Evolutionary conservation across 1,139 yeast genomes (phyloP).

Genomic region (Yamadazyma dushanensis): DNA sequence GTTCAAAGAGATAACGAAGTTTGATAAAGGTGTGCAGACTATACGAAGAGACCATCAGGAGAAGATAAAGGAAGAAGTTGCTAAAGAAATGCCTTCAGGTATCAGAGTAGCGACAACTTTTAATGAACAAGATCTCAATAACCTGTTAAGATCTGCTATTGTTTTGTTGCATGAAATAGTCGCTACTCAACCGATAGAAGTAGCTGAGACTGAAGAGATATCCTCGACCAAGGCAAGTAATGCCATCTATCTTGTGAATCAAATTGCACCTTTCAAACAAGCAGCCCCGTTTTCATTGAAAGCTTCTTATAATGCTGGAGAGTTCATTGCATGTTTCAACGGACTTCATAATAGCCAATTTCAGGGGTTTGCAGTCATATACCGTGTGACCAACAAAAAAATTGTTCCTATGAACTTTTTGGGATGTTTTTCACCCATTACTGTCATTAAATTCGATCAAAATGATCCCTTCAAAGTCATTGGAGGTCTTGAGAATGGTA

Average conservation of each 20-base stretch:
- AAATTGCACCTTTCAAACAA: constrained; percentile 6
- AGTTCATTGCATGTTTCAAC: constrained; percentile 8
- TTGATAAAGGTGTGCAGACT: constrained; percentile 35
- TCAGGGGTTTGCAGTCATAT: constrained; percentile 13
- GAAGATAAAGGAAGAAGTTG: no score
- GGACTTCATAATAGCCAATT: constrained; percentile 7
- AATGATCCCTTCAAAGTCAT: constrained; percentile 30
- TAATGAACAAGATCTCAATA: constrained; percentile 12
- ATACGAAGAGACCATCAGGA: constrained; percentile 7
- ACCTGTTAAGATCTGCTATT: constrained; percentile 11
- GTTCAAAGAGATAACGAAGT: constrained; percentile 20
- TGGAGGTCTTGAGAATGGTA: constrained; percentile 41
- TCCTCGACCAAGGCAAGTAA: neutral
- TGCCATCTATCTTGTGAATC: constrained; percentile 4
- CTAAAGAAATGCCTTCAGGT: no score
- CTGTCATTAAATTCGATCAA: constrained; percentile 29
- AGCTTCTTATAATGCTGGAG: constrained; percentile 6
- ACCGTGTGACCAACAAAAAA: constrained; percentile 5
- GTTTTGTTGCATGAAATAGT: constrained; percentile 8
- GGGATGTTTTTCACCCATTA: constrained; percentile 34
- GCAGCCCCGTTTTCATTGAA: constrained; percentile 12
- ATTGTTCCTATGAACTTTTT: constrained; percentile 27
- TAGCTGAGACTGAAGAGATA: neutral
- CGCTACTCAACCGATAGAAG: neutral
- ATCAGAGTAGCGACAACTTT: constrained; percentile 1